Evolutionary conservation across 345 rosid species (phyloP).

Genomic region (Crucihimalaya himalaica): DNA sequence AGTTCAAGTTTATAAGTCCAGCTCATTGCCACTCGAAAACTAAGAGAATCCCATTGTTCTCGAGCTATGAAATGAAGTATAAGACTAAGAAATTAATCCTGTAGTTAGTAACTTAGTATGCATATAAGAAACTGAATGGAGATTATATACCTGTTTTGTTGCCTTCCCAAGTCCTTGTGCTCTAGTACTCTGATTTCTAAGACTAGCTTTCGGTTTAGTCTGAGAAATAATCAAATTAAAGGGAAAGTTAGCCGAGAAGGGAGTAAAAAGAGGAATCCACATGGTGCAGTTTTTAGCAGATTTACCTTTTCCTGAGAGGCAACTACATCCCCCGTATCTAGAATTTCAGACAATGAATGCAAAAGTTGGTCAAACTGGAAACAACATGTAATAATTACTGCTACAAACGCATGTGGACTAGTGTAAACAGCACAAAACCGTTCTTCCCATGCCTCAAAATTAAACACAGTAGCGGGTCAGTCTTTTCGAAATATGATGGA

Average conservation of each 20-base stretch:
- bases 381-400: not conserved
- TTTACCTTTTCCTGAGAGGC: slow-evolving; percentile 61
- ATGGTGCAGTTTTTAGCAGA: slow-evolving; percentile 9
- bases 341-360: slow-evolving; percentile 24
- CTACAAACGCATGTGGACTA: not conserved
- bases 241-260: slow-evolving; percentile 6
- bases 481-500: slow-evolving; percentile 15
- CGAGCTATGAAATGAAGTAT: slow-evolving; percentile 5
- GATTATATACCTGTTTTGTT: slow-evolving; percentile 50
- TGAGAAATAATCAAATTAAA: slow-evolving; percentile 27
- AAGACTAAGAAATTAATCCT: slow-evolving; percentile 1
- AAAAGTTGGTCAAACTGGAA: slow-evolving; percentile 21
- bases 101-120: slow-evolving; percentile 20
- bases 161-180: slow-evolving; percentile 49
- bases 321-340: slow-evolving; percentile 51
- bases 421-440: not conserved
- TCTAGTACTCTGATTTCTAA: slow-evolving; percentile 52
- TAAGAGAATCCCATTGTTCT: slow-evolving; percentile 1
- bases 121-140: slow-evolving; percentile 47
- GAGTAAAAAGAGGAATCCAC: not conserved
- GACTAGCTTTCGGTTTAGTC: slow-evolving; percentile 54
- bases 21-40: not conserved
- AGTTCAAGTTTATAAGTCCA: not conserved
- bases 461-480: slow-evolving; percentile 6
- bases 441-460: slow-evolving; percentile 23